Base-by-base conservation (phyloP, 495 filamentous ascomycete genomes). In the Parmelia sp. region DNA sequence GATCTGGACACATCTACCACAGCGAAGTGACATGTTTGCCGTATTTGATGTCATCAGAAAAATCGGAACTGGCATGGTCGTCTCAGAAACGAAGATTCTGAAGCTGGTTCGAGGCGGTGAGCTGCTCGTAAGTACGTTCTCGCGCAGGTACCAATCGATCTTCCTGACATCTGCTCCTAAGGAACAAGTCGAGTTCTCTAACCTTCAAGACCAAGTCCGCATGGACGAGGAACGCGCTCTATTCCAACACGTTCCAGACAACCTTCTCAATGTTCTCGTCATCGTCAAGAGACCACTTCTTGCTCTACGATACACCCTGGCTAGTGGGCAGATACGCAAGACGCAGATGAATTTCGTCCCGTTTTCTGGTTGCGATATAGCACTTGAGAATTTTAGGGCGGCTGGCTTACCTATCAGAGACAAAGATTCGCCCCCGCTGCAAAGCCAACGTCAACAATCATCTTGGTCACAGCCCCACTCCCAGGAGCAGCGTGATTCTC, bases 131-230 rank as follows among this genome's bases (percentile, higher is more conserved):
- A 31, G 69, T 60, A 61, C 15, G 19, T 35, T 14, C 29, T 4
- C 9, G n/a, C 57, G 10, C 23, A 37, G 1, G 2, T 7, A 7
- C 17, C 29, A 5, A 7, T 35, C 57, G 11, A 39, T 21, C 49
- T 53, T n/a, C 2, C 33, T 44, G 45, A 56, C 31, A 60, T 19
- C n/a, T 7, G 10, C 39, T 3, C 8, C 44, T 27, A 35, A 71
- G 70, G 70, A 71, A 36, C 19, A 68, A 37, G 60, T 71, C 17
- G 70, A 70, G 17, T 61, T 71, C 8, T 60, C 68, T 37, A 53
- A 49, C 17, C 53, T 71, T 9, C 23, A 53, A 25, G 37, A 35
- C 14, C 70, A 70, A 60, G 70, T 58, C 0, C 58, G 58, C 14
- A 37, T 57, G 35, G 68, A 70, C 29, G 60, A 68, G 11, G 60